Percentiles rank a stretch among this genome's conserved stretches.
Conservation (phyloP, 805 yeast genomes). For the Wickerhamomyces rabaulensis region DNA sequence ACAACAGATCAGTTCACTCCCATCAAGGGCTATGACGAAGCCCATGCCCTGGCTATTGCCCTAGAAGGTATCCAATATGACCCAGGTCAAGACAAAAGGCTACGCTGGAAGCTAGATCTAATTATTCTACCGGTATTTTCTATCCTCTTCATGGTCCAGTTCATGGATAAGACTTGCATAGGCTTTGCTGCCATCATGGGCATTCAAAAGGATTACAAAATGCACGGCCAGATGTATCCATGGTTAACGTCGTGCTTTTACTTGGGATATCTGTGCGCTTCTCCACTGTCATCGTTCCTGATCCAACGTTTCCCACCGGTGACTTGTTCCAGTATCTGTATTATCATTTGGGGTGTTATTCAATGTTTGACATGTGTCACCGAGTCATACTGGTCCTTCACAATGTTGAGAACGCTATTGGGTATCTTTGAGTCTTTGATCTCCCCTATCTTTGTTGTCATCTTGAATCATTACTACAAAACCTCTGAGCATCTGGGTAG, state of each 20-base stretch:
- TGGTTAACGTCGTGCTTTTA: constrained; percentile 47
- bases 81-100: too few relatives aligned
- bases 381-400: constrained; percentile 36
- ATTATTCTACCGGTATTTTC: constrained; percentile 29
- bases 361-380: constrained; percentile 34
- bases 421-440: constrained; percentile 45
- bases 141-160: constrained; percentile 30
- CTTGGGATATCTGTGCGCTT: constrained; percentile 48
- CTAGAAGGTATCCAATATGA: too few relatives aligned
- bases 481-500: constrained; percentile 27
- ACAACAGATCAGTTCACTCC: too few relatives aligned
- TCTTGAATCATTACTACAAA: constrained; percentile 14
- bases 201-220: constrained; percentile 31
- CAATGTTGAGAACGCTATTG: constrained; percentile 40
- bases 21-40: too few relatives aligned
- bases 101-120: too few relatives aligned
- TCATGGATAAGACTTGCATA: constrained; percentile 37
- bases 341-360: constrained; percentile 44
- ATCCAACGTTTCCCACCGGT: constrained; percentile 48
- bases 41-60: too few relatives aligned
- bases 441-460: constrained; percentile 22
- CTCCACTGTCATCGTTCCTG: constrained; percentile 36
- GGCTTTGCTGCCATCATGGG: constrained; percentile 42
- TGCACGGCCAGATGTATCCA: constrained; percentile 36
- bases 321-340: constrained; percentile 24